Evolutionary conservation across 2,329 filamentous ascomycete species (phyloP).

Genomic region (Aspergillus sp.): DNA sequence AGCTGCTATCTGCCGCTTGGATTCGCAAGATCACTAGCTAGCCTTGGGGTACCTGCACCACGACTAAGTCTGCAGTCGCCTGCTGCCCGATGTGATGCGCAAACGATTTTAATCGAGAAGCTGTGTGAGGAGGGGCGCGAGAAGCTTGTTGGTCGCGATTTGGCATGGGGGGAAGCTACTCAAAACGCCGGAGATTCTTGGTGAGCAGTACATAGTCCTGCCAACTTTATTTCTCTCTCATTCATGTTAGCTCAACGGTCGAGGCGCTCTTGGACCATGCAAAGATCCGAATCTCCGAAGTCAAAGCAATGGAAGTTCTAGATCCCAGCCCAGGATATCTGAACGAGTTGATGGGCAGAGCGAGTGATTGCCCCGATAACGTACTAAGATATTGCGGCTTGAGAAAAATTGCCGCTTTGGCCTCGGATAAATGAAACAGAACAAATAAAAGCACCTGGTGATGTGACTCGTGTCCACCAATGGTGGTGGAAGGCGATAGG

Average conservation of each 20-base stretch:
- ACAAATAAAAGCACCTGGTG: conserved; percentile 5
- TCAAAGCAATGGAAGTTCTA: conserved; percentile 20
- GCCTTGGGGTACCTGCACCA: conserved; percentile 25
- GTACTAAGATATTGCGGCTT: not conserved
- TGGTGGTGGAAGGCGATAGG: conserved; percentile 10
- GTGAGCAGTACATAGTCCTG: conserved; percentile 22
- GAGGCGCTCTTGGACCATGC: conserved; percentile 15
- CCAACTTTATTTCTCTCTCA: conserved; percentile 18
- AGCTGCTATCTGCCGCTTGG: conserved; percentile 26
- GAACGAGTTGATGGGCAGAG: conserved; percentile 20
- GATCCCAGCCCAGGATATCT: conserved; percentile 18
- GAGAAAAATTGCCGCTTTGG: conserved; percentile 4
- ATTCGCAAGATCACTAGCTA: conserved; percentile 25
- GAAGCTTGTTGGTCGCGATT: conserved; percentile 13
- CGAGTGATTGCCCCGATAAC: conserved; percentile 11
- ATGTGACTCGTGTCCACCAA: conserved; percentile 11
- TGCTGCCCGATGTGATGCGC: conserved; percentile 26
- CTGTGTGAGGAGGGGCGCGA: conserved; percentile 14
- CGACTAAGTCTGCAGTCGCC: conserved; percentile 20
- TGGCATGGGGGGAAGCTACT: conserved; percentile 9
- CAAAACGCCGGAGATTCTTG: conserved; percentile 12
- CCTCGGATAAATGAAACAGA: conserved; percentile 13
- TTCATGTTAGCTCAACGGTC: conserved; percentile 17
- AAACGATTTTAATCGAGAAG: conserved; percentile 15
- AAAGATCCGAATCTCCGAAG: conserved; percentile 17